A percentile compares a stretch with the other conserved stretches of the same genome.
Conservation (phyloP, 1,139 yeast genomes). For the Yamadazyma friedrichii region DNA sequence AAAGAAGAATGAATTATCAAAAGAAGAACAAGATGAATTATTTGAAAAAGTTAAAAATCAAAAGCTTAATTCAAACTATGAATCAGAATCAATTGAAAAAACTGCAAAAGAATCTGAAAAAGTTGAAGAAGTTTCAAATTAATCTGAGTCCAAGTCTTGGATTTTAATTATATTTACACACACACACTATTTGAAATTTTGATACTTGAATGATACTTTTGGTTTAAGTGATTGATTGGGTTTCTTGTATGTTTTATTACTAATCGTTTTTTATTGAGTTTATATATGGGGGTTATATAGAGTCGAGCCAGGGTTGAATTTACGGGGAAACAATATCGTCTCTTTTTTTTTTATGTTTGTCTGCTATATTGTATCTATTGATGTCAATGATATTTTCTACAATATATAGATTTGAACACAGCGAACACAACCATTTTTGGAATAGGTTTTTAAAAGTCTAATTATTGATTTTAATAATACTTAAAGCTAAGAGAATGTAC, state of each 20-base stretch:
- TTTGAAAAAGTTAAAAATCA: conserved; percentile 41
- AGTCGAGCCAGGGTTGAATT: conserved; percentile 18
- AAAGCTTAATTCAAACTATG: conserved; percentile 16
- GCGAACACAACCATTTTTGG: too few species aligned
- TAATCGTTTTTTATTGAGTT: conserved; percentile 3
- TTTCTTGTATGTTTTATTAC: background rate
- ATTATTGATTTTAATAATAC: too few species aligned
- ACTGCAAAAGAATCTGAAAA: conserved; percentile 10
- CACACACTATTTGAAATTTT: conserved; percentile 14
- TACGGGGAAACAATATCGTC: conserved; percentile 12
- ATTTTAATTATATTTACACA: conserved; percentile 10
- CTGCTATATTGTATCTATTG: too few species aligned
- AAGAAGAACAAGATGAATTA: conserved; percentile 52
- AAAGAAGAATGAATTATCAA: conserved; percentile 58
- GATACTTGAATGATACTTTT: background rate
- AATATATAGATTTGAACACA: too few species aligned
- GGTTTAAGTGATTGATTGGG: background rate
- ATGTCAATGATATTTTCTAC: too few species aligned
- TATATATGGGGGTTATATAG: conserved; percentile 13
- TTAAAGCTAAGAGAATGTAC: too few species aligned
- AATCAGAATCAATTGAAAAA: conserved; percentile 23
- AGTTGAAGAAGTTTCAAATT: conserved; percentile 6
- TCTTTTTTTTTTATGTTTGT: conserved; percentile 5
- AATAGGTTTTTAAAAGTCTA: too few species aligned
- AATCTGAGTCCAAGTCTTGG: background rate